Percentiles rank a stretch among this genome's conserved stretches.
Conservation (phyloP, 2,329 filamentous ascomycete genomes). For the Botryosphaeria dothidea region DNA sequence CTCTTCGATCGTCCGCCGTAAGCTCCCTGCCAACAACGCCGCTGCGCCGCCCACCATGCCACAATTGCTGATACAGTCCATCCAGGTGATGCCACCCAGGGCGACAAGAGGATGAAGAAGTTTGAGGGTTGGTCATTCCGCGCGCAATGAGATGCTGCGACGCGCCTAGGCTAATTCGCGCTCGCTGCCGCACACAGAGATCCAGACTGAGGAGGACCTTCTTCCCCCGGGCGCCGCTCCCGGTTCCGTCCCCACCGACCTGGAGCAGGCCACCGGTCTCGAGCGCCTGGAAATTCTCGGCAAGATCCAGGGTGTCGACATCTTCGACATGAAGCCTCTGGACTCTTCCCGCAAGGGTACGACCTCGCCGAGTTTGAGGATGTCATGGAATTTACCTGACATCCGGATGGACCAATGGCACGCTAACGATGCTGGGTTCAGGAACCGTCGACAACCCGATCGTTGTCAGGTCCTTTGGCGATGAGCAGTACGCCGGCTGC, state of each 20-base stretch:
- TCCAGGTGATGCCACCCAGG: slow-evolving; percentile 38
- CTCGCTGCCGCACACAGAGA: slow-evolving; percentile 59
- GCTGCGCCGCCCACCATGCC: slow-evolving; percentile 32
- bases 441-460: slow-evolving; percentile 87
- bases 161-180: slow-evolving; percentile 29
- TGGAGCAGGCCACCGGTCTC: slow-evolving; percentile 94
- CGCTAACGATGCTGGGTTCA: slow-evolving; percentile 36
- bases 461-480: slow-evolving; percentile 83
- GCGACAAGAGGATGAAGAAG: slow-evolving; percentile 43
- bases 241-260: slow-evolving; percentile 87
- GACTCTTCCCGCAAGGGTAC: slow-evolving; percentile 85
- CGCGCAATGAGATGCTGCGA: slow-evolving; percentile 20
- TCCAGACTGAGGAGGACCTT: slow-evolving; percentile 81
- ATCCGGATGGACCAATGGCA: background rate
- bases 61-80: slow-evolving; percentile 32
- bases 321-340: slow-evolving; percentile 98
- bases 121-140: slow-evolving; percentile 44
- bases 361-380: slow-evolving; percentile 25
- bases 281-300: slow-evolving; percentile 98
- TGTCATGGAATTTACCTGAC: background rate
- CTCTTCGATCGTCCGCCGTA: slow-evolving; percentile 49
- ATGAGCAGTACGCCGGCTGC: slow-evolving; percentile 96
- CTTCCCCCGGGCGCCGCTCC: slow-evolving; percentile 76
- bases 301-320: slow-evolving; percentile 97
- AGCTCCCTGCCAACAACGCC: slow-evolving; percentile 26